Evolutionary conservation across 2,329 filamentous ascomycete species (phyloP), one percentile per base, ranked within the genome.

Genomic region (Colletotrichum falcatum): DNA sequence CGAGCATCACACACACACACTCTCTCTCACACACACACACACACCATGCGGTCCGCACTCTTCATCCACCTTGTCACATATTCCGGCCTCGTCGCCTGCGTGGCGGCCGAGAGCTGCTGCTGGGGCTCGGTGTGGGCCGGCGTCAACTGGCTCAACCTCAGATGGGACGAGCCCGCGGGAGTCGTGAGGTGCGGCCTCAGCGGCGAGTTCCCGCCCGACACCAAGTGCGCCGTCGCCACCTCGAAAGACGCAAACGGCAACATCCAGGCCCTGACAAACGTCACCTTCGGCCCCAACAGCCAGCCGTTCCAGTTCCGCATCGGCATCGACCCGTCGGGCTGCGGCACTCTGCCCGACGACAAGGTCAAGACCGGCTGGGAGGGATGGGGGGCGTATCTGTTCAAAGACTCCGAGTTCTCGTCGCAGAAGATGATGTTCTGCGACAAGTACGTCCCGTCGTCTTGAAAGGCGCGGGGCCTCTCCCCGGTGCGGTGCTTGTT

Each of bases 361-460:
- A 39, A 64, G 16, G 60, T 67, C 5, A 7, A 42, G 33, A 64
- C 65, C 6, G 60, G 65, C 4, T 67, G 65, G 65, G 65, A 64
- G 51, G 65, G 51, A 16, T 67, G 65, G 65, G 65, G 65, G 20
- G 42, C 65, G 14, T 42, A 42, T 11, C 18, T 67, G 12, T 64
- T 63, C 23, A 39, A 48, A 5, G 20, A 23, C 8, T 20, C 33
- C 35, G 8, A 42, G 5, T 9, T 67, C 9, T 35, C 5, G 1
- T 2, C 30, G 49, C 42, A 33, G 23, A 20, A 20, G 5, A 28
- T n/a, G 18, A 12, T 30, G 2, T 5, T 3, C 0, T 66, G 64
- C 5, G 30, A 2, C 12, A 37, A 54, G 18, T 9, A 37, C 28
- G 28, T 37, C 16, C 46, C 28, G 12, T 62, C 37, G 16, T 14